A percentile compares a stretch with the other conserved stretches of the same genome.
Conservation (phyloP, 768 basidiomycete genomes). For the Suillus sp. region DNA sequence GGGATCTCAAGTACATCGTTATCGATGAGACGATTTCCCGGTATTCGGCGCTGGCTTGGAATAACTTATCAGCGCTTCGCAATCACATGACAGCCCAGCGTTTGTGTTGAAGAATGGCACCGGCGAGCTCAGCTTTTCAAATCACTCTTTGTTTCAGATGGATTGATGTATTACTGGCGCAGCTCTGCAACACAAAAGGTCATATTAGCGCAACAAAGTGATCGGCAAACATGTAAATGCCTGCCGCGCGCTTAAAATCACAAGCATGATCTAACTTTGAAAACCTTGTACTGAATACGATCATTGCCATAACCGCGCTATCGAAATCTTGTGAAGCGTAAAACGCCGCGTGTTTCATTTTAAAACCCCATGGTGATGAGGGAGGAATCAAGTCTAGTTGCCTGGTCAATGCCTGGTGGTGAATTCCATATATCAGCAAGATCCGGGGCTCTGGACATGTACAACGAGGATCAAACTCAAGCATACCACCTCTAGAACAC, state of each 20-base stretch:
- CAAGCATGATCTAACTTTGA: neutral
- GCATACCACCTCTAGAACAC: neutral
- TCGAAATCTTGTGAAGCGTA: neutral
- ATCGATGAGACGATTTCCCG: constrained; percentile 2
- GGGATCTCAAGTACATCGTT: neutral
- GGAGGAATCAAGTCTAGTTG: neutral
- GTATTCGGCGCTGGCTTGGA: neutral
- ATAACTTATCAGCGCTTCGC: neutral
- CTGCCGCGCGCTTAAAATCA: neutral
- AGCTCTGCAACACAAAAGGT: neutral
- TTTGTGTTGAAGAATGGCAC: neutral
- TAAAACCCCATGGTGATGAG: neutral
- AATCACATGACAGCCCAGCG: neutral
- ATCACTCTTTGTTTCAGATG: neutral
- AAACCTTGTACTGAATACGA: neutral
- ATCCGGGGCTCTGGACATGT: neutral
- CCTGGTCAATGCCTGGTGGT: too few species aligned
- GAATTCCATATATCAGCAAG: neutral
- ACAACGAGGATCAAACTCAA: neutral
- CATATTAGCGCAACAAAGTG: neutral
- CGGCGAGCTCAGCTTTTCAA: neutral
- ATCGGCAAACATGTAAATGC: neutral
- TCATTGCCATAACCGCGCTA: neutral
- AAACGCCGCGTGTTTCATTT: neutral
- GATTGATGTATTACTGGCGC: neutral